Conservation (phyloP, 1,139 yeast genomes). For the Scheffersomyces illinoinensis region DNA sequence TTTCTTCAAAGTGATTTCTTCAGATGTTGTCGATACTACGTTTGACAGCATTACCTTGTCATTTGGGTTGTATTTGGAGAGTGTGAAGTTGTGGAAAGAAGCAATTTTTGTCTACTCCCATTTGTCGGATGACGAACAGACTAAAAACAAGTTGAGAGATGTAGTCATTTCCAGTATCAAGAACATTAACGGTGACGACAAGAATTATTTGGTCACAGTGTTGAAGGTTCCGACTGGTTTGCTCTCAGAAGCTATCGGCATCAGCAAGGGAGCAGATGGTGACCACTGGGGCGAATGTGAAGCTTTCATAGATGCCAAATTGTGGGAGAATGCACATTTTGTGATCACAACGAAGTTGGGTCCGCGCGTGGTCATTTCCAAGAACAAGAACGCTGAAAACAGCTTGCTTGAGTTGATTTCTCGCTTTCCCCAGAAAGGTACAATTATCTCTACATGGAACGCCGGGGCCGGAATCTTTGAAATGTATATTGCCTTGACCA, state of each 20-base stretch:
- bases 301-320: conserved; percentile 61
- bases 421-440: conserved; percentile 47
- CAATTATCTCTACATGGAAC: conserved; percentile 55
- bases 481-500: conserved; percentile 39
- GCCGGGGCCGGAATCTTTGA: conserved; percentile 60
- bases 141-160: conserved; percentile 40
- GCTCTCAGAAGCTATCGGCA: conserved; percentile 55
- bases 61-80: conserved; percentile 56
- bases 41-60: conserved; percentile 45
- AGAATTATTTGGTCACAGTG: conserved; percentile 31
- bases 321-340: conserved; percentile 65
- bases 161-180: conserved; percentile 51
- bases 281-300: conserved; percentile 62
- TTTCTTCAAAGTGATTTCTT: conserved; percentile 44
- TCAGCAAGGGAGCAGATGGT: conserved; percentile 37
- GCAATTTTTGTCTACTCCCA: conserved; percentile 63
- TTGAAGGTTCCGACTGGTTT: conserved; percentile 49
- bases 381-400: conserved; percentile 32
- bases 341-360: conserved; percentile 61
- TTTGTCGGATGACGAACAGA: conserved; percentile 42
- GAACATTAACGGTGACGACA: conserved; percentile 32
- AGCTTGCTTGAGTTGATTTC: conserved; percentile 34
- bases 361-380: conserved; percentile 60
- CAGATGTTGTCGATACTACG: not conserved
- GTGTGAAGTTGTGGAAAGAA: conserved; percentile 54